Conservation (phyloP, 495 filamentous ascomycete genomes). For the Tuber brumale region DNA sequence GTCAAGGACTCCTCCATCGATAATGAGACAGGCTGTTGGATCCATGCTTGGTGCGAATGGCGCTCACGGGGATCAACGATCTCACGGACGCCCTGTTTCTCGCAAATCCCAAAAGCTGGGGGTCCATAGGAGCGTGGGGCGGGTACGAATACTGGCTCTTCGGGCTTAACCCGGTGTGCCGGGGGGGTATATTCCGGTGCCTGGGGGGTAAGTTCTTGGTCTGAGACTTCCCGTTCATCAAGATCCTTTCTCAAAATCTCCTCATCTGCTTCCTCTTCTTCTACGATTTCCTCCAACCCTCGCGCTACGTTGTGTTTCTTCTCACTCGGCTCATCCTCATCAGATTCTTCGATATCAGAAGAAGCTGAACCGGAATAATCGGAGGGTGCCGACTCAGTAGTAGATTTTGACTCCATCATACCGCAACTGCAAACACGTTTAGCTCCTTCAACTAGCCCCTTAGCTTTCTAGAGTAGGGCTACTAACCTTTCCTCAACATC, state of each 20-base stretch:
- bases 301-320: slow-evolving; percentile 21
- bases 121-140: slow-evolving; percentile 22
- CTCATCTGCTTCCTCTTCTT: slow-evolving; percentile 13
- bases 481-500: slow-evolving; percentile 20
- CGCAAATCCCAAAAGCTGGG: slow-evolving; percentile 34
- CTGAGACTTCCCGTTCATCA: background rate
- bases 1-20: slow-evolving; percentile 30
- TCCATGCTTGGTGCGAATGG: slow-evolving; percentile 21
- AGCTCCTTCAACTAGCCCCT: slow-evolving; percentile 7
- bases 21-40: slow-evolving; percentile 25
- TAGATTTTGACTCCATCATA: slow-evolving; percentile 27
- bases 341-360: slow-evolving; percentile 31
- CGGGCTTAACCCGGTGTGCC: background rate
- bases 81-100: slow-evolving; percentile 34
- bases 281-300: background rate
- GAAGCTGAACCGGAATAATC: slow-evolving; percentile 11
- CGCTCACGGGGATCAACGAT: slow-evolving; percentile 27
- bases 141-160: background rate
- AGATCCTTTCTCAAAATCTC: slow-evolving; percentile 1
- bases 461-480: slow-evolving; percentile 17
- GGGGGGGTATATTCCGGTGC: background rate
- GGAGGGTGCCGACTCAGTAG: slow-evolving; percentile 24
- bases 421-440: slow-evolving; percentile 23
- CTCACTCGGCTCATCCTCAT: slow-evolving; percentile 11
- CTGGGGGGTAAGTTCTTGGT: slow-evolving; percentile 7